phyloP scores from a whole-genome alignment of 176 grass and related monocot genomes.

The barley (Hordeum vulgare) region DNA sequence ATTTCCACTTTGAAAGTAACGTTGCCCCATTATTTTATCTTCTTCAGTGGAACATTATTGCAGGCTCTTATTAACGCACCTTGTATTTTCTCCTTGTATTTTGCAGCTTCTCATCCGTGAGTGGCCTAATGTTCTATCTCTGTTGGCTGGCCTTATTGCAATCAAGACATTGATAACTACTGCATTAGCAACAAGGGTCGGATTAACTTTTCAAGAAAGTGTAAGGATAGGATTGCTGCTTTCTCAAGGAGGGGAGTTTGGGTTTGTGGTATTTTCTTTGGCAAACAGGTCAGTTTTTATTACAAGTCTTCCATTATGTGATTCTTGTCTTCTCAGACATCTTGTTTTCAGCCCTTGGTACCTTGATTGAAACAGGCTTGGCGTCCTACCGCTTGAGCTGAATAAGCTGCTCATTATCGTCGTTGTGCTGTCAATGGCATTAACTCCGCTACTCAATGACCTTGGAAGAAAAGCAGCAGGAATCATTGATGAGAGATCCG shows the following conservation, averaged over 20 bases:
- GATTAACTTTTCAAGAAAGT: slow-evolving; percentile 90
- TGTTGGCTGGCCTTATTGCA: slow-evolving; percentile 74
- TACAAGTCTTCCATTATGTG: background rate
- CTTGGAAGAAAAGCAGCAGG: slow-evolving; percentile 66
- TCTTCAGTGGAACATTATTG: background rate
- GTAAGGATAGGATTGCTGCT: slow-evolving; percentile 91
- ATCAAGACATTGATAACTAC: slow-evolving; percentile 94
- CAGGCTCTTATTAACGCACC: background rate
- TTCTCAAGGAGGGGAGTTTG: slow-evolving; percentile 99
- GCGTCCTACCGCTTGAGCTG: slow-evolving; percentile 90
- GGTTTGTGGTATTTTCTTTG: slow-evolving; percentile 95
- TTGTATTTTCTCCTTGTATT: slow-evolving; percentile 17
- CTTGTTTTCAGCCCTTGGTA: slow-evolving; percentile 1
- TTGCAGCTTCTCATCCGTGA: slow-evolving; percentile 86
- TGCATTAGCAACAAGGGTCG: slow-evolving; percentile 79
- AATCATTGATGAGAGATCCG: slow-evolving; percentile 66
- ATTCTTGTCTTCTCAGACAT: background rate
- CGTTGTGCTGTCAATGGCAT: slow-evolving; percentile 92
- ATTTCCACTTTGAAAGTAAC: background rate
- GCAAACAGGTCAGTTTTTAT: slow-evolving; percentile 64
- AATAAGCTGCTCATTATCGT: slow-evolving; percentile 99
- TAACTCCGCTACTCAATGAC: slow-evolving; percentile 94
- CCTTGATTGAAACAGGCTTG: slow-evolving; percentile 53
- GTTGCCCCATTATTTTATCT: background rate
- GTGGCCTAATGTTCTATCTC: slow-evolving; percentile 90